phyloP scores from a whole-genome alignment of 2,329 filamentous ascomycete species.

The Atkinsonella hypoxylon region DNA sequence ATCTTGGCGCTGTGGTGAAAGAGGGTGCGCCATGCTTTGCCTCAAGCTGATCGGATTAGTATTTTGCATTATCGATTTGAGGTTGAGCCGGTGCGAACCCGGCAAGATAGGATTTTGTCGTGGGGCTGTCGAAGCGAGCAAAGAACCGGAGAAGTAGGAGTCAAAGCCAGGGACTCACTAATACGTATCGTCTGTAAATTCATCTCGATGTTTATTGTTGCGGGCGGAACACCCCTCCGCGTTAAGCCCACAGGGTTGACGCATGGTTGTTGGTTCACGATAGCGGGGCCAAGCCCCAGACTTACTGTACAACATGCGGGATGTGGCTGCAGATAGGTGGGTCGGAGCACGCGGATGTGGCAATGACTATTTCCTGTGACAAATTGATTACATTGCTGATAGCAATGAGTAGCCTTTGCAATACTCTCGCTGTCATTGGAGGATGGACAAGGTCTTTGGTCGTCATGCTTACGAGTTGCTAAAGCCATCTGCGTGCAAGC shows the following conservation, averaged over 20 bases:
- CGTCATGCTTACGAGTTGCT: too few relatives aligned
- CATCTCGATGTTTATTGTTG: background rate
- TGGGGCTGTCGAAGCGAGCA: background rate
- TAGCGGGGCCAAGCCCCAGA: background rate
- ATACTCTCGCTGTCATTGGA: background rate
- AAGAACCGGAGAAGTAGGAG: too few relatives aligned
- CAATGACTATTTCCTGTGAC: conserved; percentile 8
- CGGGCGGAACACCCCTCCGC: background rate
- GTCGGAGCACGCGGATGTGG: conserved; percentile 11
- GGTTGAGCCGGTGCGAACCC: background rate
- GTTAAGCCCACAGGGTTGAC: background rate
- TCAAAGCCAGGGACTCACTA: background rate
- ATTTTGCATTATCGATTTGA: background rate
- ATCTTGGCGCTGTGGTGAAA: background rate
- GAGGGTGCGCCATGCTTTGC: background rate
- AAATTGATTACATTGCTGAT: background rate
- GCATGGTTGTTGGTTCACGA: background rate
- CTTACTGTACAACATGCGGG: background rate
- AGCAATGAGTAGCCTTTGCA: background rate
- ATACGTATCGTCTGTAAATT: too few relatives aligned
- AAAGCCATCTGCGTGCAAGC: too few relatives aligned
- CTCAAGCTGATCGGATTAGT: background rate
- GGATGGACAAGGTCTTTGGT: background rate
- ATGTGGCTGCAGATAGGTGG: conserved; percentile 5
- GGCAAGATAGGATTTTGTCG: background rate